Base-by-base conservation (phyloP, 225 moss, liverwort and hornwort genomes). In the Bryoerythrophyllum caledonicum region DNA sequence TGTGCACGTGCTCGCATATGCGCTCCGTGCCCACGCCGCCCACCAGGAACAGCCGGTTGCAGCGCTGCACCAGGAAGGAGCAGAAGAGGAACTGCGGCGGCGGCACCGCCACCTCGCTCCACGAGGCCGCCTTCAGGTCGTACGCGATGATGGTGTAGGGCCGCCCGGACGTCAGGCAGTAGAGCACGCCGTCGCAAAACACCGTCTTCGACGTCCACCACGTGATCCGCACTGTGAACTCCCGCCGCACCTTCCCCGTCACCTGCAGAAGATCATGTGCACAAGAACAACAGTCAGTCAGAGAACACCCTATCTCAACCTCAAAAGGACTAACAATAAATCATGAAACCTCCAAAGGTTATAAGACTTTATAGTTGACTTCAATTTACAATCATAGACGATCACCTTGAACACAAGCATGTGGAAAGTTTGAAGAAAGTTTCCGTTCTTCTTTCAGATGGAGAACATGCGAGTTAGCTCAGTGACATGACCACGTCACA, bases 121-220 rank as follows among this genome's bases (percentile, higher is more conserved):
- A 88, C 4, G 62, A 10, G 3, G 85, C 88, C 8, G 80, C 59
- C 70, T 81, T 79, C 83, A 88, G 63, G 76, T 85, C 79, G 27
- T 88, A 88, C 5, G 88, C 88, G 13, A 88, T 86, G 52, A 88
- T 88, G 63, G 76, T 86, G 73, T 83, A 86, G 27, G 88, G 88
- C 70, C 88, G 78, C 65, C 85, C 85, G n/a, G 88, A 88, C 13
- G 88, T 86, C 23, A 88, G 81, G 63, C 88, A 88, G 83, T 88
- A 88, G 25, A 88, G 62, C 7, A 80, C 81, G 54, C 80, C 83
- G 11, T 83, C 73, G 35, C 83, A 88, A 48, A 83, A 86, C 1
- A 74, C 86, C 2, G 88, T 88, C 81, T 88, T 88, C 0, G 88
- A 88, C 6, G 86, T 86, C 88, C 88, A 88, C 82, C 83, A 85